Evolutionary conservation across 805 yeast species (phyloP), one percentile per base, ranked within the genome.

Genomic region (Komagataella pastoris): DNA sequence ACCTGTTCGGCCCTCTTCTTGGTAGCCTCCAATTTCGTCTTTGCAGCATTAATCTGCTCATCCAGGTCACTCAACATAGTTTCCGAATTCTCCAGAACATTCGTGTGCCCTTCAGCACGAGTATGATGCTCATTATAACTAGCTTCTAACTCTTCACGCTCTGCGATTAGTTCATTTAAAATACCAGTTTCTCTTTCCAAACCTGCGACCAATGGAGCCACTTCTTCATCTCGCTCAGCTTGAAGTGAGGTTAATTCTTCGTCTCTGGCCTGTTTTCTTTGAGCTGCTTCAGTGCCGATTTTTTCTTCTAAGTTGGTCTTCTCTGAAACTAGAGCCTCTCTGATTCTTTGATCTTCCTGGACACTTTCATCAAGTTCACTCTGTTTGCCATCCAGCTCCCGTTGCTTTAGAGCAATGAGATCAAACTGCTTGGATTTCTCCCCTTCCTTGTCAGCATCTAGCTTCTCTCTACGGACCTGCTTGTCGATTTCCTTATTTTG

Each of bases 151-250:
- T 72, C 77, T 49, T 68, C 69, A 61, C 77, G 76, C 54, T 76
- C 74, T 52, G 73, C 66, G 46, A 74, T 72, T 57, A 80, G 68
- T n/a, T 73, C 75, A 49, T 68, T 65, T 60, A 81, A 70, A 55
- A 74, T 73, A 23, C 66, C 67, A 43, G 72, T 70, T 65, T 81
- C 85, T 30, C 58, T 58, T 54, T 69, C 71, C 58, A 79, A 68
- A 58, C 76, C 81, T 44, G 71, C 79, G 57, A 79, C 69, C 18
- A 74, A 63, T 49, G 87, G 87, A 49, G 75, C 73, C 56, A 80
- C 62, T 49, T 72, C 73, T 52, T 68, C 77, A 58, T 79, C 82
- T 57, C 73, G 72, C 58, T 75, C 82, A 12, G 69, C 66, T 60
- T 79, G 79, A 64, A 77, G 62, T 18, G 56, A 63, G 47, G 67